Evolutionary conservation across 768 basidiomycete species (phyloP).

Genomic region (Nevesoporus exiguus): DNA sequence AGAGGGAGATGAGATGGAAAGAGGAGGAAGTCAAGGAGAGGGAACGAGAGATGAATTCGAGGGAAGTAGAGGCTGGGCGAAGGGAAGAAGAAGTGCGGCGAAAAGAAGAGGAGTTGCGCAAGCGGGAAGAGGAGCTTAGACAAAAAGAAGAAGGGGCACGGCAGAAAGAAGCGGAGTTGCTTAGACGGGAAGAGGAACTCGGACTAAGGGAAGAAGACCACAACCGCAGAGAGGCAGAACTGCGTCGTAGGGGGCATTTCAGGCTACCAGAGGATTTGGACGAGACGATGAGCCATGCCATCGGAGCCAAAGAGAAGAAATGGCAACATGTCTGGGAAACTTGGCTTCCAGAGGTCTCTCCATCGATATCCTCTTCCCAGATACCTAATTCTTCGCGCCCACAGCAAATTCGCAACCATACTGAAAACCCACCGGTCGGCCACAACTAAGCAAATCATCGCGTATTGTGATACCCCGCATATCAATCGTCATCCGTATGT

Average conservation of each 20-base stretch:
- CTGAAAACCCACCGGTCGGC: slow-evolving; percentile 29
- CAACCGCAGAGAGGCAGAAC: slow-evolving; percentile 29
- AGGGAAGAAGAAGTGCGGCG: slow-evolving; percentile 30
- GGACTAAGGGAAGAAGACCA: slow-evolving; percentile 36
- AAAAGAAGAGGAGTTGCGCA: slow-evolving; percentile 23
- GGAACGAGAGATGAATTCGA: slow-evolving; percentile 28
- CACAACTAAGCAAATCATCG: too few relatives aligned
- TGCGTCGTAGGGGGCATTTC: slow-evolving; percentile 29
- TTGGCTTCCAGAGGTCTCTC: slow-evolving; percentile 24
- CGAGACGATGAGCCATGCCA: too few relatives aligned
- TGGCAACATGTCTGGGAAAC: slow-evolving; percentile 28
- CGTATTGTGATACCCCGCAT: too few relatives aligned
- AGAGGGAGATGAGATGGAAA: slow-evolving; percentile 20
- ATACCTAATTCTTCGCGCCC: slow-evolving; percentile 25
- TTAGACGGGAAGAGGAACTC: too few relatives aligned
- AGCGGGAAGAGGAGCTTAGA: slow-evolving; percentile 28
- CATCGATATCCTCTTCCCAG: slow-evolving; percentile 27
- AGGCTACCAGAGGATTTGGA: too few relatives aligned
- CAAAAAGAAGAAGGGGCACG: too few relatives aligned
- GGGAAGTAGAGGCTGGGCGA: slow-evolving; percentile 26
- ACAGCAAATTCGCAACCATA: slow-evolving; percentile 33
- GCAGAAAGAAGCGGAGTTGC: too few relatives aligned
- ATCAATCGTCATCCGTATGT: too few relatives aligned
- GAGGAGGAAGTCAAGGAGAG: slow-evolving; percentile 21
- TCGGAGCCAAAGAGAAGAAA: too few relatives aligned